A percentile compares a stretch with the other conserved stretches of the same genome.
These are phyloP conservation scores for Xylariaceae sp. DNA, from an alignment of 2,329 filamentous ascomycete genomes.

Conservation along the genomic window DNA sequence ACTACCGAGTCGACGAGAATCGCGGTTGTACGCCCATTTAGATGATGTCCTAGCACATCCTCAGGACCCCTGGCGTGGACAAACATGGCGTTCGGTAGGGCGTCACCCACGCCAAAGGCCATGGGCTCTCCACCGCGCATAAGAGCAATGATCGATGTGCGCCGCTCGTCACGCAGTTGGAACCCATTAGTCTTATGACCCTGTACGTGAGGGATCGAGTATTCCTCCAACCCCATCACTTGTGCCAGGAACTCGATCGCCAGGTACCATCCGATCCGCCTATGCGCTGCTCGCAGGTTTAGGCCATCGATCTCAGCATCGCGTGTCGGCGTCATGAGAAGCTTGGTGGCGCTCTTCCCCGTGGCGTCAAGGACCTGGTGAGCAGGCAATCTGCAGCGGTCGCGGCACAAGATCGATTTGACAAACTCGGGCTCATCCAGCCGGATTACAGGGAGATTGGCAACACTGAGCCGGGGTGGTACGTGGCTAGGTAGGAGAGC, in stretches of 20 bases:
- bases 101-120: slow-evolving; percentile 55
- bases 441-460: slow-evolving; percentile 40
- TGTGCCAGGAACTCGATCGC: slow-evolving; percentile 46
- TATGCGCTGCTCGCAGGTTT: slow-evolving; percentile 47
- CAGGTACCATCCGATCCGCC: slow-evolving; percentile 50
- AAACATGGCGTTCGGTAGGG: slow-evolving; percentile 43
- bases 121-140: slow-evolving; percentile 64
- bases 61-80: slow-evolving; percentile 24
- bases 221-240: slow-evolving; percentile 49
- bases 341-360: slow-evolving; percentile 40
- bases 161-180: slow-evolving; percentile 43
- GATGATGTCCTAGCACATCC: slow-evolving; percentile 43
- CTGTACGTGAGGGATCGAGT: slow-evolving; percentile 51
- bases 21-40: slow-evolving; percentile 39
- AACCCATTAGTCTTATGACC: slow-evolving; percentile 43
- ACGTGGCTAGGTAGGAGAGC: slow-evolving; percentile 41
- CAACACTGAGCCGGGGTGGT: slow-evolving; percentile 41
- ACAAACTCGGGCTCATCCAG: slow-evolving; percentile 30
- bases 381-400: background rate
- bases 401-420: background rate
- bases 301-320: slow-evolving; percentile 46
- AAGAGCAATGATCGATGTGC: slow-evolving; percentile 54
- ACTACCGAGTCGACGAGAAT: slow-evolving; percentile 60
- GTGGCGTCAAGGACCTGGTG: slow-evolving; percentile 41
- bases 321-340: slow-evolving; percentile 54